Conservation (phyloP, 805 yeast species). For the Wickerhamomyces strasburgensis region DNA sequence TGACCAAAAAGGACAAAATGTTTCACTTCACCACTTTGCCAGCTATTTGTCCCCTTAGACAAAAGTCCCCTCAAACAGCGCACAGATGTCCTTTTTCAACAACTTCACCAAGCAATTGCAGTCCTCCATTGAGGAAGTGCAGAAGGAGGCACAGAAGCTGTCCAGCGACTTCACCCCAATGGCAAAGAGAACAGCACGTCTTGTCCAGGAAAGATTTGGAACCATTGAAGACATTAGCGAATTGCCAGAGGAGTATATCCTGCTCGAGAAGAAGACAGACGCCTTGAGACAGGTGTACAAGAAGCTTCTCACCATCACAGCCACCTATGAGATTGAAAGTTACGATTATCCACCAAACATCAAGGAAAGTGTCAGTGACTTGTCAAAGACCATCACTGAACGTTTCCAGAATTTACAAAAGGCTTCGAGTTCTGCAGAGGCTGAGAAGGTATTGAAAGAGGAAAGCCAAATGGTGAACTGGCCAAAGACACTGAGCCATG, state of each 20-base stretch:
- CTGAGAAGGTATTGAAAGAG: slow-evolving; percentile 48
- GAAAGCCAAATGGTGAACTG: slow-evolving; percentile 19
- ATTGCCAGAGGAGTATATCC: slow-evolving; percentile 67
- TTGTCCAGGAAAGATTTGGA: slow-evolving; percentile 59
- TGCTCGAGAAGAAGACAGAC: slow-evolving; percentile 64
- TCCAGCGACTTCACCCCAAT: slow-evolving; percentile 48
- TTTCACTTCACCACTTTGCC: no score
- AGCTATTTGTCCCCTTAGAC: no score
- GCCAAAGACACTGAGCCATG: slow-evolving; percentile 74
- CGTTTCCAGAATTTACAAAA: slow-evolving; percentile 56
- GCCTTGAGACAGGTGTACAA: slow-evolving; percentile 56
- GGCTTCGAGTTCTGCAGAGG: slow-evolving; percentile 63
- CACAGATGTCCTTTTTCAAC: slow-evolving; percentile 26
- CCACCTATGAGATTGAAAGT: slow-evolving; percentile 66
- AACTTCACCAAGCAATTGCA: slow-evolving; percentile 23
- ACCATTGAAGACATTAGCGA: slow-evolving; percentile 64
- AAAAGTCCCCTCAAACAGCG: no score
- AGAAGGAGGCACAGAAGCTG: slow-evolving; percentile 35
- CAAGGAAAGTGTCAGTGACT: slow-evolving; percentile 58
- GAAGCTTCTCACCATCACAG: slow-evolving; percentile 44
- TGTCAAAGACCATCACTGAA: slow-evolving; percentile 50
- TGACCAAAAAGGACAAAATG: no score
- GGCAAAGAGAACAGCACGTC: slow-evolving; percentile 53
- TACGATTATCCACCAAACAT: slow-evolving; percentile 83
- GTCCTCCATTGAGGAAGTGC: slow-evolving; percentile 24